Evolutionary conservation across 768 basidiomycete genomes (phyloP), one percentile per base, ranked within the genome.

Genomic region (Tylopilus vinaceipallidus): DNA sequence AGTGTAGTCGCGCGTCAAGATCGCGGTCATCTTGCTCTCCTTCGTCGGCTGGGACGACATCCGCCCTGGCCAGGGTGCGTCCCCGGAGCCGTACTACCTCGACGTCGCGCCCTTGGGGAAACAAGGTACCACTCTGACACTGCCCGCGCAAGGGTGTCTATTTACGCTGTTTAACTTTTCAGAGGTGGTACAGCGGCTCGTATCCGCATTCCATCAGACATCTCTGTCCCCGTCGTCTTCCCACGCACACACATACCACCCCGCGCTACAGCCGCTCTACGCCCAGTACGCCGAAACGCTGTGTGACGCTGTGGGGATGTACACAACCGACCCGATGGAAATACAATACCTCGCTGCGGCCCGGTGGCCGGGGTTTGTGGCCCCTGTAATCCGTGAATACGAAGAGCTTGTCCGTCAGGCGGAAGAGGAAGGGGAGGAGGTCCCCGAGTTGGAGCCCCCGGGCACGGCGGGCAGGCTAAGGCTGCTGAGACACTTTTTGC

Each of bases 311-410:
- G 83, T 88, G 60, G 76, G 76, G 19, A 74, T 80, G 6, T 90
- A 83, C 64, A 82, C 80, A 3, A 77, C 75, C 34, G 83, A 91
- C 58, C 79, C 82, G 1, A 63, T 80, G 42, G 90, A 92, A 60
- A 73, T 92, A 1, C 76, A 78, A 36, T 92, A 91, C 59, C 77
- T 92, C 24, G 81, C 86, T 3, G 82, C 85, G 0, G 86, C 90
- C 6, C 76, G 83, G 19, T 92, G 91, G 89, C 87, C 89, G 0
- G 85, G 82, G 2, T 91, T 90, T 56, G 77, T 85, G 1, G 77
- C 82, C 46, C 88, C 89, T 0, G 61, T 91, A 13, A 62, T 88
- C 7, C 79, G 80, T 45, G 78, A 80, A 27, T 64, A 78, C 16
- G 37, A 54, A 1, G 49, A 54, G 19, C 11, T 55, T 17, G 47